Conservation (phyloP, 208 protist genomes). For the Leishmania guyanensis region DNA sequence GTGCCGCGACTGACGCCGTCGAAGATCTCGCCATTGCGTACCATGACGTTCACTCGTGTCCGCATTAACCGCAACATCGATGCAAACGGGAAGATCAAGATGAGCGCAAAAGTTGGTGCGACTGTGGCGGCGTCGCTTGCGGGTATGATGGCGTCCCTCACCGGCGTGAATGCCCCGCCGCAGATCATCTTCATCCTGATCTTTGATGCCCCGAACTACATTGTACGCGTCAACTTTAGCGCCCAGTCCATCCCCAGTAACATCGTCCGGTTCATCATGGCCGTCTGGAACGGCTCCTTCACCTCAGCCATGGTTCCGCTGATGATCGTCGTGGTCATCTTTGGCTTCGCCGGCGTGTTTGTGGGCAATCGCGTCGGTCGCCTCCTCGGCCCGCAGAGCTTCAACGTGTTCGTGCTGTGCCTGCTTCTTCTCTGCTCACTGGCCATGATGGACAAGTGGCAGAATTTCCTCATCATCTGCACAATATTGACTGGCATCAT, state of each 20-base stretch:
- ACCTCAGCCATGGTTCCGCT: slow-evolving; percentile 32
- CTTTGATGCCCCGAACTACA: slow-evolving; percentile 62
- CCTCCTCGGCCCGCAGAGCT: slow-evolving; percentile 53
- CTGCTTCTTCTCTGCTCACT: slow-evolving; percentile 54
- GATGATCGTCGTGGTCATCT: slow-evolving; percentile 44
- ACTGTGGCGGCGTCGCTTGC: slow-evolving; percentile 48
- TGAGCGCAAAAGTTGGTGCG: slow-evolving; percentile 50
- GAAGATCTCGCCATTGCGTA: slow-evolving; percentile 53
- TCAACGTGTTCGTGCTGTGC: slow-evolving; percentile 58
- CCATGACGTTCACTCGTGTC: slow-evolving; percentile 65
- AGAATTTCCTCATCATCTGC: slow-evolving; percentile 31
- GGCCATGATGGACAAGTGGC: slow-evolving; percentile 39
- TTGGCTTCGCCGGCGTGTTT: slow-evolving; percentile 52
- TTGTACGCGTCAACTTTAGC: slow-evolving; percentile 61
- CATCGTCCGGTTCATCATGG: slow-evolving; percentile 52
- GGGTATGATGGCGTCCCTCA: slow-evolving; percentile 59
- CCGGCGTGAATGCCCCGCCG: slow-evolving; percentile 57
- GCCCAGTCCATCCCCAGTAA: slow-evolving; percentile 62
- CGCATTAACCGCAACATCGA: slow-evolving; percentile 70
- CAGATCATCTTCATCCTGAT: slow-evolving; percentile 70
- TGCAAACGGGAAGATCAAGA: slow-evolving; percentile 57
- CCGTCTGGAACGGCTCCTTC: slow-evolving; percentile 34
- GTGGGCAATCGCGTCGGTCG: slow-evolving; percentile 51
- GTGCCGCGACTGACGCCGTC: slow-evolving; percentile 55
- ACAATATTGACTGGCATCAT: slow-evolving; percentile 36